Evolutionary conservation across 2,329 filamentous ascomycete species (phyloP), one percentile per base, ranked within the genome.

Genomic region (Penicillium aurantiogriseum): DNA sequence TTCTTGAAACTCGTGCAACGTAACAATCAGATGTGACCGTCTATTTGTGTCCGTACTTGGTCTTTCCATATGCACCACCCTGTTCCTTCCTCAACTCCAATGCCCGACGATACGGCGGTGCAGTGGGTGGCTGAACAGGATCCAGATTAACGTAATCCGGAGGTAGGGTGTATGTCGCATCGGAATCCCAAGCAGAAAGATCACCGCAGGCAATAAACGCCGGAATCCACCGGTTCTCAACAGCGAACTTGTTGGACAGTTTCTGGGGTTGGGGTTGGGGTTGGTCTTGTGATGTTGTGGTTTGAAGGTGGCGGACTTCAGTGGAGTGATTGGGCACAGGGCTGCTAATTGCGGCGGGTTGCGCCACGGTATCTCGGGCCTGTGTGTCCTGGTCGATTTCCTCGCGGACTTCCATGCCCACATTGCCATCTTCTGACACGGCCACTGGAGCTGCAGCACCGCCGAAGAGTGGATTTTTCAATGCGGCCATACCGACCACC

Each of bases 171-270:
- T 97, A 97, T 5, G 92, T 94, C 4, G 94, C 93, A 80, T 99
- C 94, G 0, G 93, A 92, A 78, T 99, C 94, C 78, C 92, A 99
- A 11, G 91, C 88, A 25, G 92, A 95, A 52, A 99, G 81, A 76
- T 99, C 94, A 45, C 94, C 94, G 73, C 94, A 99, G n/a, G 94
- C 92, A 68, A 99, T 84, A 72, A 99, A 99, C 0, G 93, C 92
- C 4, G 92, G 92, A 66, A 97, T 93, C 92, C 93, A 97, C 50
- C 88, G 80, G 31, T 80, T 74, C 58, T 85, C 81, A 55, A 71
- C 62, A 62, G 71, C 63, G 50, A 71, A 74, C 44, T 67, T 69
- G 47, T 67, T 63, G 3, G 60, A 50, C 2, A 61, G 53, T 25
- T 68, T 66, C 17, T 67, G 64, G 2, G 65, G 56, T 6, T 67